Percentiles rank a stretch among this genome's conserved stretches.
Conservation (phyloP, 306 rosid species). For the Quercus agrifolia region DNA sequence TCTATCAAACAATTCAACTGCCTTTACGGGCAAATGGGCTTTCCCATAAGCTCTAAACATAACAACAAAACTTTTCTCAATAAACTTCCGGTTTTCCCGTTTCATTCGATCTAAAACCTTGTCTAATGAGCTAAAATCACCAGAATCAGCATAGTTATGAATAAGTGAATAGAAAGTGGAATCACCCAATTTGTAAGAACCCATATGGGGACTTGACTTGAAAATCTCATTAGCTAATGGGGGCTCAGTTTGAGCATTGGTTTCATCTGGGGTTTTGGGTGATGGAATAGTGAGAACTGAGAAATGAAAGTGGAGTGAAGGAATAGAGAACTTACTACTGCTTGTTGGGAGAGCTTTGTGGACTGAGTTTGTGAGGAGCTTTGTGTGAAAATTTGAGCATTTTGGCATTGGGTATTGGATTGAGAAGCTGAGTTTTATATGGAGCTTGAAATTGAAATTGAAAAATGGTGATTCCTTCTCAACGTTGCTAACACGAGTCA, state of each 20-base stretch:
- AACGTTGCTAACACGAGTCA: too few species aligned
- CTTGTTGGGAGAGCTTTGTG: too few species aligned
- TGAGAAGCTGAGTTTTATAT: too few species aligned
- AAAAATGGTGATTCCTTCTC: too few species aligned
- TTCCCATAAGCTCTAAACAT: conserved; percentile 82
- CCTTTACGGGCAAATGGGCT: conserved; percentile 72
- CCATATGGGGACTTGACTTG: conserved; percentile 51
- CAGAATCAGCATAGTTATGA: conserved; percentile 49
- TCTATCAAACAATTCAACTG: conserved; percentile 68
- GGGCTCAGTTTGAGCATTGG: conserved; percentile 21
- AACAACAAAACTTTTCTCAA: conserved; percentile 55
- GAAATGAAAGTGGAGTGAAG: conserved; percentile 16
- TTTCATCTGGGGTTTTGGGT: conserved; percentile 5
- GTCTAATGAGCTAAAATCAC: conserved; percentile 60
- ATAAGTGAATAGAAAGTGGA: conserved; percentile 71
- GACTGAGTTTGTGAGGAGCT: too few species aligned
- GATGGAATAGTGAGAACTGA: conserved; percentile 25
- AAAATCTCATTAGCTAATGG: conserved; percentile 53
- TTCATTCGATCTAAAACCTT: conserved; percentile 63
- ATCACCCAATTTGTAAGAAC: conserved; percentile 77
- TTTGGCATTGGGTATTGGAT: too few species aligned
- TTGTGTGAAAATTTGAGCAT: too few species aligned
- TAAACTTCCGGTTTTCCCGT: conserved; percentile 54
- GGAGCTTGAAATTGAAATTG: too few species aligned
- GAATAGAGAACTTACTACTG: conserved; percentile 18